phyloP scores from a whole-genome alignment of 2,329 filamentous ascomycete species.

The Clathrospora elynae region DNA sequence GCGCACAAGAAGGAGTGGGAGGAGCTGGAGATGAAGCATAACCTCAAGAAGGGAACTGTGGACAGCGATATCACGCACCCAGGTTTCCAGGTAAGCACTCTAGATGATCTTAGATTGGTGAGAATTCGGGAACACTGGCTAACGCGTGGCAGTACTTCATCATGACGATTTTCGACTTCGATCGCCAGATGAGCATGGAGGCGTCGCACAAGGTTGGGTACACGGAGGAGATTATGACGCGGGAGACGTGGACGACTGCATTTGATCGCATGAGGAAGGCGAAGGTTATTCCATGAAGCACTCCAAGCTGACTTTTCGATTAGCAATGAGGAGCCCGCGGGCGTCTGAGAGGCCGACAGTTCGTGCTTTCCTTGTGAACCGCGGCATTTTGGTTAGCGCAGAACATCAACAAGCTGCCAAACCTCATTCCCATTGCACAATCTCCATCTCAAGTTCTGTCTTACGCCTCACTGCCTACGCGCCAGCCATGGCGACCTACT shows the following conservation, averaged over 20 bases:
- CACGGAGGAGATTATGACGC: constrained; percentile 45
- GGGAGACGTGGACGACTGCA: constrained; percentile 51
- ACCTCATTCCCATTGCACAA: too few relatives aligned
- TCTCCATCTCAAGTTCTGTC: too few relatives aligned
- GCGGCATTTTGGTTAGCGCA: not conserved
- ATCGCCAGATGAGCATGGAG: constrained; percentile 54
- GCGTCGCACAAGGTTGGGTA: constrained; percentile 50
- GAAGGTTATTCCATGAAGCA: constrained; percentile 46
- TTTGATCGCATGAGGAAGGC: constrained; percentile 53
- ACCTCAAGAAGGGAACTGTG: constrained; percentile 49
- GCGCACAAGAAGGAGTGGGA: constrained; percentile 37
- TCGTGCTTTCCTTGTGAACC: not conserved
- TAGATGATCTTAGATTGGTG: not conserved
- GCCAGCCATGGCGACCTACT: not conserved
- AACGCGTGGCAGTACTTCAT: constrained; percentile 33
- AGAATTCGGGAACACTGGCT: not conserved
- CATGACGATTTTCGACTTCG: constrained; percentile 53
- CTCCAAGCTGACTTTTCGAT: not conserved
- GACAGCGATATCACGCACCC: constrained; percentile 51
- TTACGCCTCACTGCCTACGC: not conserved
- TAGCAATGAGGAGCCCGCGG: not conserved
- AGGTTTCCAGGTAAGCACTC: constrained; percentile 38
- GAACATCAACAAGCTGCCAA: not conserved
- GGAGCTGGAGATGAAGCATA: constrained; percentile 34
- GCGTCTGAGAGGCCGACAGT: not conserved